These are phyloP conservation scores for Comarum palustre DNA, from an alignment of 306 rosid genomes.

Conservation along the genomic window DNA sequence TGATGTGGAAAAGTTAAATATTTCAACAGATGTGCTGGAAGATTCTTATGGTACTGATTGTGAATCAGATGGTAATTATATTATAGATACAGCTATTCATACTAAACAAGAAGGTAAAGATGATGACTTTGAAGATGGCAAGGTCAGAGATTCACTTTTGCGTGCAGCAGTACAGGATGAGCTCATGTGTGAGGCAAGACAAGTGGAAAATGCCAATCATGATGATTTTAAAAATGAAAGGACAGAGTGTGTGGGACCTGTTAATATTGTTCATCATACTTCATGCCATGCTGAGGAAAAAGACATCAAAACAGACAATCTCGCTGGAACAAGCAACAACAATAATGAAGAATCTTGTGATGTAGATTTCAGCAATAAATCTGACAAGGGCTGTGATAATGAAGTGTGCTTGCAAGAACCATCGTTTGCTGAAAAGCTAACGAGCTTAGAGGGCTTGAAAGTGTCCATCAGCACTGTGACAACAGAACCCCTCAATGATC, in stretches of 20 bases:
- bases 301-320: slow-evolving; percentile 26
- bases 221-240: slow-evolving; percentile 34
- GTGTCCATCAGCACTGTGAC: slow-evolving; percentile 25
- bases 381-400: slow-evolving; percentile 19
- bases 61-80: slow-evolving; percentile 76
- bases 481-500: slow-evolving; percentile 32
- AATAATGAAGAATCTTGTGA: slow-evolving; percentile 30
- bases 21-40: slow-evolving; percentile 61
- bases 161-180: slow-evolving; percentile 35
- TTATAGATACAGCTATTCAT: slow-evolving; percentile 49
- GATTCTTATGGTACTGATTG: slow-evolving; percentile 59
- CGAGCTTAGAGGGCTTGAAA: slow-evolving; percentile 27
- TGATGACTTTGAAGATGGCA: slow-evolving; percentile 86
- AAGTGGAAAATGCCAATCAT: slow-evolving; percentile 36
- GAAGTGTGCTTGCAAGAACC: slow-evolving; percentile 31
- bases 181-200: slow-evolving; percentile 49
- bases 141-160: slow-evolving; percentile 60
- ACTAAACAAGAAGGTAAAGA: slow-evolving; percentile 39
- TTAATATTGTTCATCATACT: slow-evolving; percentile 28
- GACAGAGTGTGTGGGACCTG: slow-evolving; percentile 33
- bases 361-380: slow-evolving; percentile 12
- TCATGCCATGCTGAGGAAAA: slow-evolving; percentile 34
- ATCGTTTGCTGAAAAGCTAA: slow-evolving; percentile 33
- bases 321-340: slow-evolving; percentile 31
- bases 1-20: slow-evolving; percentile 76